phyloP scores from a whole-genome alignment of 1,139 yeast species.

The Taiozyma sp. region DNA sequence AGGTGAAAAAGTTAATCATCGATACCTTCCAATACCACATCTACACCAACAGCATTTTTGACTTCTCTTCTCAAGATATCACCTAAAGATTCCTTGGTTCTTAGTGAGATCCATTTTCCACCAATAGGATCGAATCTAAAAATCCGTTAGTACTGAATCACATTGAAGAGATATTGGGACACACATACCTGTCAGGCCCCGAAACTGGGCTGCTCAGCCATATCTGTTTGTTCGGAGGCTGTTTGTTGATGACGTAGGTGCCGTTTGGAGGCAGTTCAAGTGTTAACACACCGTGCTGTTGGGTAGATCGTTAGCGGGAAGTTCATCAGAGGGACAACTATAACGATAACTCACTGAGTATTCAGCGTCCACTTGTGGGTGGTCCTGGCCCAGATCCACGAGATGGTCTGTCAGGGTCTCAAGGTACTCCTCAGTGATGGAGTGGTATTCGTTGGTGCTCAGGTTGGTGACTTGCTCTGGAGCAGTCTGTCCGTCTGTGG shows the following conservation, averaged over 20 bases:
- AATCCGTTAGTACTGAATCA: background rate
- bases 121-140: constrained; percentile 47
- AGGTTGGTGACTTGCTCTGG: constrained; percentile 44
- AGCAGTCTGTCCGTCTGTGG: constrained; percentile 46
- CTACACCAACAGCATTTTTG: constrained; percentile 31
- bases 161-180: background rate
- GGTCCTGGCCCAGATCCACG: constrained; percentile 53
- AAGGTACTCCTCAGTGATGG: constrained; percentile 52
- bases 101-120: constrained; percentile 53
- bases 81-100: constrained; percentile 46
- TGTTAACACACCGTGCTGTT: constrained; percentile 71
- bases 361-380: constrained; percentile 68
- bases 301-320: background rate
- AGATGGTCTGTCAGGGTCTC: constrained; percentile 58
- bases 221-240: constrained; percentile 86
- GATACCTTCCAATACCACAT: constrained; percentile 18
- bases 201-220: constrained; percentile 86
- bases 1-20: constrained; percentile 5
- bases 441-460: constrained; percentile 48
- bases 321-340: background rate
- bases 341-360: constrained; percentile 20
- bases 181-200: constrained; percentile 56
- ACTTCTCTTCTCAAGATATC: constrained; percentile 45
- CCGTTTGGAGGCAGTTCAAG: constrained; percentile 63
- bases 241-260: constrained; percentile 81